Percentiles rank a stretch among this genome's conserved stretches.
Evolutionary conservation across 805 yeast genomes (phyloP).

Genomic region (Barnettozyma wickerhamii): DNA sequence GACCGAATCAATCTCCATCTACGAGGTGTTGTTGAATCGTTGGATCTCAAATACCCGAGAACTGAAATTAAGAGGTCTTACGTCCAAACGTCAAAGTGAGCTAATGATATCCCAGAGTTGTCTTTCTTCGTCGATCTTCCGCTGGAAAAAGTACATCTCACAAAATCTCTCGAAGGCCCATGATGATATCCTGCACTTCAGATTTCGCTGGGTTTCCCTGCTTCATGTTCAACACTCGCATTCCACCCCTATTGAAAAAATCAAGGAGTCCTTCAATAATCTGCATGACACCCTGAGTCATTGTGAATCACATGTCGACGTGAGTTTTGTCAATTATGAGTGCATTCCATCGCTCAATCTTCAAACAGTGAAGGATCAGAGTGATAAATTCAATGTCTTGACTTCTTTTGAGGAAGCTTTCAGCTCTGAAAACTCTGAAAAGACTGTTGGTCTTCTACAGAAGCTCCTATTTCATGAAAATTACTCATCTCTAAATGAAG

Average conservation of each 20-base stretch:
- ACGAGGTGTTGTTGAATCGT: slow-evolving; percentile 43
- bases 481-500: slow-evolving; percentile 14
- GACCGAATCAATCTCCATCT: slow-evolving; percentile 28
- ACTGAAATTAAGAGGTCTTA: slow-evolving; percentile 10
- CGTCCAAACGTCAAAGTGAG: slow-evolving; percentile 29
- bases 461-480: slow-evolving; percentile 34
- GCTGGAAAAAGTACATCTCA: slow-evolving; percentile 39
- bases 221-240: slow-evolving; percentile 40
- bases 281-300: slow-evolving; percentile 19
- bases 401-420: slow-evolving; percentile 48
- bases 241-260: slow-evolving; percentile 29
- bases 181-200: slow-evolving; percentile 16
- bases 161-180: slow-evolving; percentile 8
- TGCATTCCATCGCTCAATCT: slow-evolving; percentile 53
- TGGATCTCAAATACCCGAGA: slow-evolving; percentile 31
- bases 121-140: slow-evolving; percentile 38
- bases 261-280: slow-evolving; percentile 25
- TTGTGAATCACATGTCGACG: slow-evolving; percentile 15
- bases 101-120: slow-evolving; percentile 31
- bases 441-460: slow-evolving; percentile 38
- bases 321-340: slow-evolving; percentile 53
- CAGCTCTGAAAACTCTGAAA: slow-evolving; percentile 20
- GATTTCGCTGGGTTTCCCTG: slow-evolving; percentile 47
- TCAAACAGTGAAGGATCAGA: slow-evolving; percentile 50
- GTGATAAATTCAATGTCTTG: slow-evolving; percentile 68